Percentiles rank a stretch among this genome's conserved stretches.
Evolutionary conservation across 805 yeast species (phyloP).

Genomic region (Zygosaccharomyces pseudorouxii): DNA sequence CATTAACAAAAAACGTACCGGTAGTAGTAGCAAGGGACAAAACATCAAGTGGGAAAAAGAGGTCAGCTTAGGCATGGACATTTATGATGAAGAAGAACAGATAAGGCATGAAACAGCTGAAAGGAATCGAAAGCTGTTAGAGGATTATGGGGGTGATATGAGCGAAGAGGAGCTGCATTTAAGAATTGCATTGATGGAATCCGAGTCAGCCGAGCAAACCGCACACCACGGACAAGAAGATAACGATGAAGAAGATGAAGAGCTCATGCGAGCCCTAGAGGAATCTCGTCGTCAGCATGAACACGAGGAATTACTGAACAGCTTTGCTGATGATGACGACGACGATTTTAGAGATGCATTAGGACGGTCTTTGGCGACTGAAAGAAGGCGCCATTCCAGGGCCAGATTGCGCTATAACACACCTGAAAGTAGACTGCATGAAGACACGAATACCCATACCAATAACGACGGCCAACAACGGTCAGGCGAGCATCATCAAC

Average conservation of each 20-base stretch:
- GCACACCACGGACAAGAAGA: neutral
- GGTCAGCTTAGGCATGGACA: conserved; percentile 24
- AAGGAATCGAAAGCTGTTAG: conserved; percentile 19
- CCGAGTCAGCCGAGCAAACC: conserved; percentile 15
- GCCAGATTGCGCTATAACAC: neutral
- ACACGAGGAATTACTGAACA: conserved; percentile 12
- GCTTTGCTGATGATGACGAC: conserved; percentile 18
- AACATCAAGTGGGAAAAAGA: conserved; percentile 32
- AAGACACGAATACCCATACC: neutral
- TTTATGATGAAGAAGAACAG: conserved; percentile 30
- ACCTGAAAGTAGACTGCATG: neutral
- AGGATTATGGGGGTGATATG: conserved; percentile 30
- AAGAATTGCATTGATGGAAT: conserved; percentile 35
- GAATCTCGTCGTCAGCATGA: conserved; percentile 17
- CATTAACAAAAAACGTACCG: conserved; percentile 11
- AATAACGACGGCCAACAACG: conserved; percentile 1
- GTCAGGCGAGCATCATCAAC: neutral
- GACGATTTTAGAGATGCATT: conserved; percentile 21
- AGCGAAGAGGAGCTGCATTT: conserved; percentile 34
- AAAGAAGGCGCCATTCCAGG: neutral
- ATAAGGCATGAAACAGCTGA: conserved; percentile 13
- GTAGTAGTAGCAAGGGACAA: conserved; percentile 13
- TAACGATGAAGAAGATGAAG: conserved; percentile 13
- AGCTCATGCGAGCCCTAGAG: conserved; percentile 19
- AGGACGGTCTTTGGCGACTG: conserved; percentile 18